These are phyloP conservation scores for Taphrina deformans DNA, from an alignment of 1,139 yeast species.

Conservation along the genomic window DNA sequence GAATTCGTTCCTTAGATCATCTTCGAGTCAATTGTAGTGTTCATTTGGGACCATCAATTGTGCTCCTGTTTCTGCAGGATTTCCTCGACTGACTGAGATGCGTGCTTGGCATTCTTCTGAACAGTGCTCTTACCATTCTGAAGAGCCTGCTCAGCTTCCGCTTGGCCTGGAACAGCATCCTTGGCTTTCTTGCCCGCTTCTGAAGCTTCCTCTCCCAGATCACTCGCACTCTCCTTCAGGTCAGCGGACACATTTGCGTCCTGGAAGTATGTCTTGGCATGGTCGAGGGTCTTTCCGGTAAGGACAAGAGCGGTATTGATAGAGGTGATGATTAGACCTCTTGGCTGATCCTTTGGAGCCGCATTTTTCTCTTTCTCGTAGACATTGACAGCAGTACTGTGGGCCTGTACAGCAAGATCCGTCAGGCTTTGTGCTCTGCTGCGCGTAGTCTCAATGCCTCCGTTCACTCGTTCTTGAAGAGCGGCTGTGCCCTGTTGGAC, in stretches of 20 bases:
- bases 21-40: not conserved
- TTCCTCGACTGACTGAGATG: slow-evolving; percentile 8
- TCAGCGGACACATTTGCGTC: slow-evolving; percentile 3
- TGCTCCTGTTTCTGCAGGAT: slow-evolving; percentile 6
- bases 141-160: slow-evolving; percentile 6
- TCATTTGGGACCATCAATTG: not conserved
- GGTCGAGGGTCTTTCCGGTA: slow-evolving; percentile 11
- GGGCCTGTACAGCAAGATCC: slow-evolving; percentile 18
- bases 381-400: slow-evolving; percentile 8
- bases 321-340: slow-evolving; percentile 8
- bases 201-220: not conserved
- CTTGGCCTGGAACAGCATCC: slow-evolving; percentile 10
- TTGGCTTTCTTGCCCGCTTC: not conserved
- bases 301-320: slow-evolving; percentile 22
- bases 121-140: not conserved
- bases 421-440: slow-evolving; percentile 12
- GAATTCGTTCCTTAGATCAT: not conserved
- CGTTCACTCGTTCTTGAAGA: slow-evolving; percentile 14
- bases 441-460: slow-evolving; percentile 16
- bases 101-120: slow-evolving; percentile 5
- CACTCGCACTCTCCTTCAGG: not conserved
- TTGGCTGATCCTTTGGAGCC: slow-evolving; percentile 28
- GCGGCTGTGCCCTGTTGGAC: not conserved
- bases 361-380: not conserved
- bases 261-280: slow-evolving; percentile 14